A percentile compares a stretch with the other conserved stretches of the same genome.
Conservation (phyloP, 192 early-diverging fungal genomes). For the Haplosporangium gracile region DNA sequence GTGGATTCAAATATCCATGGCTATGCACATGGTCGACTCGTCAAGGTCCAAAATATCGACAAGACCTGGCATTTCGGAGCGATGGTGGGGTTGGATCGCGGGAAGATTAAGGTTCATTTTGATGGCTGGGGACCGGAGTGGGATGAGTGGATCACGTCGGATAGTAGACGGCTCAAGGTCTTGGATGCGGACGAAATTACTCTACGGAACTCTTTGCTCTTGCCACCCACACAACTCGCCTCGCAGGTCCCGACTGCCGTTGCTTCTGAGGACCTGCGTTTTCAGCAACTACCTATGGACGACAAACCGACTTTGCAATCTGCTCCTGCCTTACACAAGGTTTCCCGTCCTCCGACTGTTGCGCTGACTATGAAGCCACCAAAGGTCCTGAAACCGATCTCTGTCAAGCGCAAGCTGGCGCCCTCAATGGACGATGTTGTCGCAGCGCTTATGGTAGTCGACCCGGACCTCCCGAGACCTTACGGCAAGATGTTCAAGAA, state of each 20-base stretch:
- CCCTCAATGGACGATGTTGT: not conserved
- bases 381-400: not conserved
- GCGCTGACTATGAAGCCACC: not conserved
- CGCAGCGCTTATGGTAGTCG: not conserved
- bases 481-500: not conserved
- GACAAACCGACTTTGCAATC: not conserved
- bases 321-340: not conserved
- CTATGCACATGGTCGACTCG: slow-evolving; percentile 54
- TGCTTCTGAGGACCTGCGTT: not conserved
- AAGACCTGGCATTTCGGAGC: slow-evolving; percentile 63
- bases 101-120: slow-evolving; percentile 62
- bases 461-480: not conserved
- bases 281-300: not conserved
- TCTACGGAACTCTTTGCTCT: not conserved
- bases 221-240: not conserved
- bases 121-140: slow-evolving; percentile 66
- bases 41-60: slow-evolving; percentile 59
- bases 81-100: slow-evolving; percentile 56
- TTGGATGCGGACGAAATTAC: slow-evolving; percentile 36
- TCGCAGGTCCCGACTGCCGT: not conserved
- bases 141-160: slow-evolving; percentile 69
- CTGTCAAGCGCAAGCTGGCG: not conserved
- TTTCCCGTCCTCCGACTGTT: not conserved
- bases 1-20: slow-evolving; percentile 63
- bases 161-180: slow-evolving; percentile 58